Base-by-base conservation (phyloP, 257 asterid genomes). In the Haberlea rhodopensis region DNA sequence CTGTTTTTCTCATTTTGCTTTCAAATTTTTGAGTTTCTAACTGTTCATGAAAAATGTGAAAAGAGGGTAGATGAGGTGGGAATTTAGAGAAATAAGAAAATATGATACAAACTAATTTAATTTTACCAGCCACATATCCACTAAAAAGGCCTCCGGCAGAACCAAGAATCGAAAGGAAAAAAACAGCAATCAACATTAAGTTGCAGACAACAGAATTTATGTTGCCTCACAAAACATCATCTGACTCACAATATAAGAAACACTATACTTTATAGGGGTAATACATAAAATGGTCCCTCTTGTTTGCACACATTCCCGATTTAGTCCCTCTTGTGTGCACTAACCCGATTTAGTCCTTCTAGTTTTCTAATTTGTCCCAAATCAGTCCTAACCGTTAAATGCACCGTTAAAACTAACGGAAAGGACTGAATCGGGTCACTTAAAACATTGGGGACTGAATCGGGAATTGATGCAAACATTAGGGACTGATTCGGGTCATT, bases 11-110 rank as follows among this genome's bases (percentile, higher is more conserved):
- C 57, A 20, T 11, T 16, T 26, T 37, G 23, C 25, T 10, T 22
- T 18, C 27, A 45, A 24, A 37, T 8, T 28, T 27, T 21, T 32
- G 5, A 62, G 5, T 34, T 67, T 61, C 25, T 15, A 31, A 55
- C 24, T 26, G 18, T 61, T 37, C 56, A 66, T 26, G 11, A 57
- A 34, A 64, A 63, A 13, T 4, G 46, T 58, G 54, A 53, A 43
- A 66, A 62, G 13, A 19, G 20, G 23, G 1, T 24, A 37, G 24
- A 48, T 62, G 21, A n/a, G 23, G 53, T 15, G 8, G 22, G 19
- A 37, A 11, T 32, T 32, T 32, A 32, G 40, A 32, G 10, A 13
- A 32, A 23, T 15, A 37, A n/a, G 34, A n/a, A 72, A 8, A n/a
- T 8, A 31, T 5, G 18, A 29, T 51, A 73, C 26, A 57, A 58